These are phyloP conservation scores for Arachnomyces sp. DNA, from an alignment of 2,329 filamentous ascomycete genomes.

Conservation along the genomic window DNA sequence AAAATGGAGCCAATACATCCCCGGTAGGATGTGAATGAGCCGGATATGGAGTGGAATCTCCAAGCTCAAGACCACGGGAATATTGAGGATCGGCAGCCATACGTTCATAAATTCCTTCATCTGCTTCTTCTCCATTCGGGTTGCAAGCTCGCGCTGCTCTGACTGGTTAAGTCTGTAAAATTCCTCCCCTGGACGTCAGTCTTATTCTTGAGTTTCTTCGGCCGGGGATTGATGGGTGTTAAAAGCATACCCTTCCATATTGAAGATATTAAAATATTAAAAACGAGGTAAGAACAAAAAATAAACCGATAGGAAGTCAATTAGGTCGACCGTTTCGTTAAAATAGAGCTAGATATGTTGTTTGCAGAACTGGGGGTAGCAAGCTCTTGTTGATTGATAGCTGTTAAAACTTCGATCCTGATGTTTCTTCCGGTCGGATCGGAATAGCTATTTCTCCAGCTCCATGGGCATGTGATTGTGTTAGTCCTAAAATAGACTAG, in stretches of 20 bases:
- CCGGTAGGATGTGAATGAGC: too few relatives aligned
- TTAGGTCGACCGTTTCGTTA: too few relatives aligned
- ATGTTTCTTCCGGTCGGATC: too few relatives aligned
- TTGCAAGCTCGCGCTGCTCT: constrained; percentile 88
- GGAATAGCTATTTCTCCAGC: too few relatives aligned
- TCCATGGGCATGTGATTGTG: too few relatives aligned
- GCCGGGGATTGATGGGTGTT: constrained; percentile 2
- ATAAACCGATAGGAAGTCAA: neutral
- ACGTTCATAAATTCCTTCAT: constrained; percentile 99
- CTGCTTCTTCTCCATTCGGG: constrained; percentile 94
- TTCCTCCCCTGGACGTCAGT: neutral
- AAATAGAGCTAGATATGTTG: too few relatives aligned
- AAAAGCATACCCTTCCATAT: constrained; percentile 31
- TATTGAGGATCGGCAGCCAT: constrained; percentile 17
- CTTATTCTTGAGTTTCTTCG: constrained; percentile 4
- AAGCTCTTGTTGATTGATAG: neutral
- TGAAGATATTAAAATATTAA: constrained; percentile 1
- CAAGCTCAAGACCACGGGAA: too few relatives aligned
- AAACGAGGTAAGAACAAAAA: neutral
- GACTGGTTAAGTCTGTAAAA: constrained; percentile 56
- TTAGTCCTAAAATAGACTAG: too few relatives aligned
- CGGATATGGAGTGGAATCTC: too few relatives aligned
- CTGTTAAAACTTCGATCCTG: too few relatives aligned
- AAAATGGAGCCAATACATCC: constrained; percentile 12
- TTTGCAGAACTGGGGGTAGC: too few relatives aligned